A percentile compares a stretch with the other conserved stretches of the same genome.
phyloP scores from a whole-genome alignment of 2,329 filamentous ascomycete genomes.

The Ophiostoma pallidulum region DNA sequence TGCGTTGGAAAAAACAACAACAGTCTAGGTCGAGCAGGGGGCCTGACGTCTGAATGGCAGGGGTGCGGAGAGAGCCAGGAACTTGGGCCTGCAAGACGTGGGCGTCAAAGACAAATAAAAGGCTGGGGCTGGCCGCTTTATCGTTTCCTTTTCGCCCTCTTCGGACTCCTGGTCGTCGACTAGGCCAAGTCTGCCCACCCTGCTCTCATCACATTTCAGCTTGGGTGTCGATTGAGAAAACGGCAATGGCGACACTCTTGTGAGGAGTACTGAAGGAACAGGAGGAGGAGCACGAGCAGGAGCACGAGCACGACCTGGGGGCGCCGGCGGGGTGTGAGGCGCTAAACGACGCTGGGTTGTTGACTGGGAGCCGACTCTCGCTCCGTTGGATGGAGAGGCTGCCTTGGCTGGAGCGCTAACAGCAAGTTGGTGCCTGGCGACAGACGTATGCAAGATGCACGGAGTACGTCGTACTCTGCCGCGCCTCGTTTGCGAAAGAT shows the following conservation, averaged over 20 bases:
- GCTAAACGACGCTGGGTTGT: background rate
- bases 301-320: too few species aligned
- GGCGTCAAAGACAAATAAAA: background rate
- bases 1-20: background rate
- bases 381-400: constrained; percentile 2
- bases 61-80: constrained; percentile 2
- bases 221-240: background rate
- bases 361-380: background rate
- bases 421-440: background rate
- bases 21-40: too few species aligned
- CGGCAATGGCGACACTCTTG: background rate
- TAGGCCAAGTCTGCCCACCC: background rate
- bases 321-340: background rate
- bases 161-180: too few species aligned
- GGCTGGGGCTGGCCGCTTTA: constrained; percentile 1
- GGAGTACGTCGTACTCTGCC: background rate
- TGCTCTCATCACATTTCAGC: background rate
- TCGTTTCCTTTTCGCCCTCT: background rate
- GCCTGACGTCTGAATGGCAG: too few species aligned
- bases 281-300: too few species aligned
- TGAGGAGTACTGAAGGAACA: background rate
- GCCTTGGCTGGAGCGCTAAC: constrained; percentile 9
- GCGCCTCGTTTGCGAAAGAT: constrained; percentile 3
- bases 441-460: background rate
- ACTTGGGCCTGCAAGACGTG: constrained; percentile 1